These are phyloP conservation scores for Pelargonium exstipulatum DNA, from an alignment of 441 rosid species.

Conservation along the genomic window DNA sequence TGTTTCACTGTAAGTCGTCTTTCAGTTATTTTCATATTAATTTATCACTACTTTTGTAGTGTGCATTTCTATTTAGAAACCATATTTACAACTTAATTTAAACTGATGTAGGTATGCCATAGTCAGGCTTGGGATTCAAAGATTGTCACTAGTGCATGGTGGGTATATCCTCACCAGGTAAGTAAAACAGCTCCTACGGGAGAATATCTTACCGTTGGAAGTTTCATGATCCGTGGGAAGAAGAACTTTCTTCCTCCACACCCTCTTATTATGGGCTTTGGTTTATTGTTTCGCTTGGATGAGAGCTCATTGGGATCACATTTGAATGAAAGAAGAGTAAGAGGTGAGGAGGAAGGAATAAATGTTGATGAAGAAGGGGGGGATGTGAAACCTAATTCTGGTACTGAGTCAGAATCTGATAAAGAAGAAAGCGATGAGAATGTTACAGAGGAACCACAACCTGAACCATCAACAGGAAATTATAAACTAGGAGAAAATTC, in stretches of 20 bases:
- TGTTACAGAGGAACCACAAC: background rate
- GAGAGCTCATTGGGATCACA: constrained; percentile 98
- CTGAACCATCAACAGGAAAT: constrained; percentile 14
- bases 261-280: constrained; percentile 98
- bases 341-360: constrained; percentile 86
- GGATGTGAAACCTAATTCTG: constrained; percentile 37
- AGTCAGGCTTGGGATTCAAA: constrained; percentile 99
- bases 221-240: constrained; percentile 99
- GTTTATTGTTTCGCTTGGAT: constrained; percentile 89
- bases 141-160: constrained; percentile 98
- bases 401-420: constrained; percentile 46
- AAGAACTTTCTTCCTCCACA: constrained; percentile 96
- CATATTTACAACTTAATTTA: constrained; percentile 16
- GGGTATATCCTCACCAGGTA: constrained; percentile 98
- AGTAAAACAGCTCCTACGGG: constrained; percentile 99
- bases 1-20: constrained; percentile 63
- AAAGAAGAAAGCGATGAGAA: constrained; percentile 36
- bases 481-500: constrained; percentile 13
- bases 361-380: constrained; percentile 57
- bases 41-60: background rate
- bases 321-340: constrained; percentile 90
- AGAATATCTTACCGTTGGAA: constrained; percentile 93
- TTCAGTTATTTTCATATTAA: background rate
- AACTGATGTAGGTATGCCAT: constrained; percentile 70
- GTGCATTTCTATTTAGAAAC: constrained; percentile 13